Evolutionary conservation across 805 yeast species (phyloP), one percentile per base, ranked within the genome.

Genomic region (Saturnispora zaruensis): DNA sequence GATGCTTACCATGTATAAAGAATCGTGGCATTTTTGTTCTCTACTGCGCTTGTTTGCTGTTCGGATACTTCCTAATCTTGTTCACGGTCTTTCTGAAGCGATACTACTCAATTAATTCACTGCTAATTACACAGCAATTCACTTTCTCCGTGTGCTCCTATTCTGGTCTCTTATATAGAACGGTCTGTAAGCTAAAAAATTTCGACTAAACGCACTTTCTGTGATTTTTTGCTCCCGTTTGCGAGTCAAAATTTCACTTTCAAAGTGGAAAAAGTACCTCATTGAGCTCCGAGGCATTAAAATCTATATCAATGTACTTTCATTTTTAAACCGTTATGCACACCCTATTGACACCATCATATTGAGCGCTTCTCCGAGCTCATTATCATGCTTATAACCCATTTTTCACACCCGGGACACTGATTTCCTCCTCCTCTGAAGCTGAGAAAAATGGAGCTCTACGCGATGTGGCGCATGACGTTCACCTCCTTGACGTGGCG

Each of bases 1-100:
- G 49, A 16, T 46, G 49, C 32, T 46, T 46, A 26, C 44, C 37
- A 32, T 46, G 45, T 21, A n/a, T 23, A 34, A 46, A 46, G 55
- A 59, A 25, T 41, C 53, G 62, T 20, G 51, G 47, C 47, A 48
- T 48, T 23, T 8, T 18, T 11, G 18, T 25, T 28, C 11, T 28
- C 36, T 25, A 11, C 14, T n/a, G 25, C 26, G 21, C 16, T 38
- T 38, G 16, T 18, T 38, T 38, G 20, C 28, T 23, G 7, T 23
- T 38, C 28, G 23, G 13, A 11, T 5, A 11, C 32, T 28, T 28
- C 32, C 32, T 28, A 28, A 28, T 28, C 14, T 11, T 28, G 32
- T 11, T 28, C 32, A 11, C 13, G 32, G 32, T 28, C 32, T 28
- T 28, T 28, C 8, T 9, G 11, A 34, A 34, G 21, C 21, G 11